Evolutionary conservation across 768 basidiomycete species (phyloP), one percentile per base, ranked within the genome.

Genomic region (Macrolepiota albuminosa): DNA sequence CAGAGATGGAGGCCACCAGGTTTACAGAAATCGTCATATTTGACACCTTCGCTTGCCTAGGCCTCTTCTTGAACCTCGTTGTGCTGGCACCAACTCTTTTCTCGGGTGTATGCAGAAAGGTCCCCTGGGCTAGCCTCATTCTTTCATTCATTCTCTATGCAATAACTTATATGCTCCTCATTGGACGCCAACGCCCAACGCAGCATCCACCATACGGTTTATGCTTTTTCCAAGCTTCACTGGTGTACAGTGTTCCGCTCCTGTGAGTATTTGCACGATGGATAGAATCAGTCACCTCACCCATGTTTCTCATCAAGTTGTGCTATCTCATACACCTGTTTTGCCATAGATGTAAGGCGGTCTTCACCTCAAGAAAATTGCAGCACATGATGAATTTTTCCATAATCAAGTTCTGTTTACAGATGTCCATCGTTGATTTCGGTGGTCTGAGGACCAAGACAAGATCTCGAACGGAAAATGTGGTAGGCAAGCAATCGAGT

Each of bases 31-130:
- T 54, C n/a, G n/a, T 47, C 36, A 31, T 49, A 29, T 57, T 48
- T 13, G 36, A 57, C 13, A 29, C 43, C 9, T 47, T 57, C 7
- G 45, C 36, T 40, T 57, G 18, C 26, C 36, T 47, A 0, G 56
- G 56, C 40, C 56, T 57, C 46, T 49, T 57, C 18, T 37, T 57
- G 36, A 57, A 57, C 40, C 7, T 57, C 16, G 34, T 24, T 36
- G 56, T 57, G 34, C 56, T 57, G 47, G 56, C 47, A 31, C 56
- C 56, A 18, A 39, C 36, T 26, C 11, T 39, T 37, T 57, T 57
- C 24, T 33, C 56, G 6, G 18, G 47, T 31, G 37, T 57, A n/a
- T 29, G 4, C 26, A 36, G 56, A 49, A 47, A 37, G 36, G 8
- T 36, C 9, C 36, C 37, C 14, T 57, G 56, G 56, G 26, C 36